Evolutionary conservation across 257 asterid genomes (phyloP), one percentile per base, ranked within the genome.

Genomic region (Knoxia roxburghii): DNA sequence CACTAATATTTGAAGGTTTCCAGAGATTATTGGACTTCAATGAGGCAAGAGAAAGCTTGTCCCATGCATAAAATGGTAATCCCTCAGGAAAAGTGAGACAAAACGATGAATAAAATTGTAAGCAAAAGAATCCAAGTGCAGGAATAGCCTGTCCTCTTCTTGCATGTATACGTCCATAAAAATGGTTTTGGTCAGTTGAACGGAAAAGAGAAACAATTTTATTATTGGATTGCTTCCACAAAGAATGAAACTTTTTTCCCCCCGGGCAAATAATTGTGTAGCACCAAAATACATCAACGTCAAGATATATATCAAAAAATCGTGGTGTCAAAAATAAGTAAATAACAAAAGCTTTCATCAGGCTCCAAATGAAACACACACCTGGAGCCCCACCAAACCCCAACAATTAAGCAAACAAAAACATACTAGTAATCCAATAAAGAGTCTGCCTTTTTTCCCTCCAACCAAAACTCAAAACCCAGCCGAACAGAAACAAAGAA

Each of bases 371-470:
- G 45, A 37, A 35, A 24, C 40, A 60, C 12, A 17, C 37, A 21
- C 24, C 26, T 15, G 35, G 27, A 9, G 30, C 30, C 70, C 50
- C 41, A 64, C 66, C 65, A 5, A 72, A 62, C 52, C 39, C n/a
- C 48, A 11, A 2, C n/a, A 7, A 62, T 50, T 21, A 32, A 27
- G 7, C 32, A 64, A 17, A 10, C 35, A 27, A 14, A 51, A 48
- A 48, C 18, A 12, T 17, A 41, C 35, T 6, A 62, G 15, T 5
- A 41, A 7, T 26, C 46, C 13, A 9, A 17, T 17, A 62, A 62
- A 40, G 12, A 48, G 18, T 21, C 35, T 13, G 33, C 32, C 1
- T 24, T 54, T n/a, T n/a, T n/a, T 1, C 35, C 15, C 26, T 53
- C 72, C 65, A 39, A 29, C 2, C 5, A 24, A 32, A n/a, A 20